Base-by-base conservation (phyloP, 1,139 yeast species). In the Tardiomyces blankii region DNA sequence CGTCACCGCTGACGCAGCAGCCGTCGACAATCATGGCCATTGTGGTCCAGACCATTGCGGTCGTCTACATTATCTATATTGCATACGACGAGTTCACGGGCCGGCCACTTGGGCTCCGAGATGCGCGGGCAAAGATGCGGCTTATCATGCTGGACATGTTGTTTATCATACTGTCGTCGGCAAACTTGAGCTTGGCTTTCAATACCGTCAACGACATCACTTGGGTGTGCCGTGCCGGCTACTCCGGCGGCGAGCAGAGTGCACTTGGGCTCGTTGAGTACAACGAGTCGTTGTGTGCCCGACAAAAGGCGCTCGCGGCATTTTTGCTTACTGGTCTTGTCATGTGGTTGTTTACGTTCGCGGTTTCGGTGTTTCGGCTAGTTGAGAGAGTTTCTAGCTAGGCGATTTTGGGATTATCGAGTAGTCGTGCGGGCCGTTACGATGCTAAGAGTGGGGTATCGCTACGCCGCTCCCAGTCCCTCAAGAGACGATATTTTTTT, bases 11-110 rank as follows among this genome's bases (percentile, higher is more conserved):
- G 13, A 70, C 75, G 2, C 95, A 87, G 60, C 91, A 86, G 61
- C 83, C 97, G 18, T 82, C 95, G 55, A 86, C 96, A 0, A 79
- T 88, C 45, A 87, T 91, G 95, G 94, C 96, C 1, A 74, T 89
- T 2, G 79, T 79, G 43, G 95, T 89, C 8, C 91, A 88, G 61
- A 70, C 88, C 32, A 70, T 80, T 53, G 96, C 95, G 2, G 67
- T 87, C 38, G 75, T 78, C 0, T 91, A 91, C 60, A 73, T 88
- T 48, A 67, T 80, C 11, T 88, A 85, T 64, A 86, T 89, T 61
- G 80, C 95, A 1, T 81, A 80, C 56, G 97, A 91, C 64, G 98
- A 91, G 63, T 89, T 86, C 63, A 75, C 82, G 21, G 94, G 96
- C 18, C 83, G 86, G 60, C 98, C 97, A 0, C 65, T 91, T 45